Evolutionary conservation across 768 basidiomycete species (phyloP).

Genomic region (Mrakia gelida): DNA sequence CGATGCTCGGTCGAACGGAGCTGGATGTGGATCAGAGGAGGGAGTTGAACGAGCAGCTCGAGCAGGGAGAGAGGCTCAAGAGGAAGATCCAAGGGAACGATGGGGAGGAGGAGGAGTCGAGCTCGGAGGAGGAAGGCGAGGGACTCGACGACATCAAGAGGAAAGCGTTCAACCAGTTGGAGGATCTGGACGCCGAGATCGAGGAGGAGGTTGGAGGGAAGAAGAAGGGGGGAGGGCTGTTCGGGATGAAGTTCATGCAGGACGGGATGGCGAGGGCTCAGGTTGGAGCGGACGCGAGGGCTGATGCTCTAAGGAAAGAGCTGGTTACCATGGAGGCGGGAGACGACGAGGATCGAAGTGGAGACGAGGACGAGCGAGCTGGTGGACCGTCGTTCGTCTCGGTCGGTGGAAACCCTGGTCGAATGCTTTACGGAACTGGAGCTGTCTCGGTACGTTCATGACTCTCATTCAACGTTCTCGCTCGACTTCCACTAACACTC

Average conservation of each 20-base stretch:
- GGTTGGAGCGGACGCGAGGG: conserved; percentile 53
- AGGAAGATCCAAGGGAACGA: conserved; percentile 67
- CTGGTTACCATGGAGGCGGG: conserved; percentile 51
- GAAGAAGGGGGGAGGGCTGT: conserved; percentile 63
- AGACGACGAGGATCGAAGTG: conserved; percentile 36
- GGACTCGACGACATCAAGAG: conserved; percentile 57
- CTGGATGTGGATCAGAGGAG: conserved; percentile 55
- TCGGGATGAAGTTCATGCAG: conserved; percentile 98
- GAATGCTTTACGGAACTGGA: conserved; percentile 43
- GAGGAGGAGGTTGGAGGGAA: conserved; percentile 43
- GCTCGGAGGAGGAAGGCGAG: conserved; percentile 41
- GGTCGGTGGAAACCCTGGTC: conserved; percentile 45
- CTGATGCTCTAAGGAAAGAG: conserved; percentile 69
- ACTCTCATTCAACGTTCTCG: background rate
- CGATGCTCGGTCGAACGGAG: conserved; percentile 61
- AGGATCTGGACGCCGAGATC: conserved; percentile 50
- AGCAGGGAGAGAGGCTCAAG: conserved; percentile 70
- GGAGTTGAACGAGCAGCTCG: conserved; percentile 81
- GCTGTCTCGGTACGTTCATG: conserved; percentile 11
- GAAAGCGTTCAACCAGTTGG: conserved; percentile 73
- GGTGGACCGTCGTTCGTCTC: conserved; percentile 37
- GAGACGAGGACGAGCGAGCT: conserved; percentile 20
- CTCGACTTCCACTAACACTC: background rate
- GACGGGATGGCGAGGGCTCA: conserved; percentile 72
- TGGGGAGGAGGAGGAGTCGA: conserved; percentile 40